Conservation (phyloP, 1,139 yeast genomes). For the Kodamaea derodonti region DNA sequence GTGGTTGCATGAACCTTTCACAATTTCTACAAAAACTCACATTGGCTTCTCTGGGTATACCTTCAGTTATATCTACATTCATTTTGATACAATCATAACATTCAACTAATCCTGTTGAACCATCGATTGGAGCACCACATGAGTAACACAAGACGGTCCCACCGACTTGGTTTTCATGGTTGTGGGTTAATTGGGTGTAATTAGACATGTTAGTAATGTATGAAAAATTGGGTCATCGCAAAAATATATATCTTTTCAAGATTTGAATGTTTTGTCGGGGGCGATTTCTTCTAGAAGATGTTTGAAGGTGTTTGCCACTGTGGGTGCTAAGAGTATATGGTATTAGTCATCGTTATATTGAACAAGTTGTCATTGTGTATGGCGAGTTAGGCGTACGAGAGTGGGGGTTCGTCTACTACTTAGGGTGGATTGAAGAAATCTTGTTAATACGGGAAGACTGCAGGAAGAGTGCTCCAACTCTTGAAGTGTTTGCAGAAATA, state of each 20-base stretch:
- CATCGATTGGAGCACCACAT: constrained; percentile 99
- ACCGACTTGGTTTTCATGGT: constrained; percentile 27
- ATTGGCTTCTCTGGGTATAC: constrained; percentile 92
- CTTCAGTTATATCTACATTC: constrained; percentile 91
- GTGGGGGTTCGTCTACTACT: too few relatives aligned
- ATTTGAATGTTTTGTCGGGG: background rate
- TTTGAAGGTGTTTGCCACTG: too few relatives aligned
- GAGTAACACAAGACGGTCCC: constrained; percentile 96
- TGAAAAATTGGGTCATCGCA: background rate
- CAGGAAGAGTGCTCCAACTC: too few relatives aligned
- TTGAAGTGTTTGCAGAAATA: too few relatives aligned
- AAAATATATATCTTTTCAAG: too few relatives aligned
- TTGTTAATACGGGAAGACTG: too few relatives aligned
- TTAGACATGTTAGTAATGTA: constrained; percentile 35
- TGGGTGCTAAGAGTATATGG: too few relatives aligned
- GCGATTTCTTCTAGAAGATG: background rate
- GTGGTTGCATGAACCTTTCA: constrained; percentile 94
- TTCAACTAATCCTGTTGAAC: constrained; percentile 90
- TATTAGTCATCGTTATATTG: too few relatives aligned
- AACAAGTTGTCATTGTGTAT: too few relatives aligned
- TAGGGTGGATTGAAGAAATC: too few relatives aligned
- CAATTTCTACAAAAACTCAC: constrained; percentile 95
- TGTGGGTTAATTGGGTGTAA: constrained; percentile 42
- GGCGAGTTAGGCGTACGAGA: too few relatives aligned
- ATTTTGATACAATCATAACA: constrained; percentile 96